Percentiles rank a stretch among this genome's conserved stretches.
Evolutionary conservation across 768 basidiomycete species (phyloP).

Genomic region (Lentinula lateritia): DNA sequence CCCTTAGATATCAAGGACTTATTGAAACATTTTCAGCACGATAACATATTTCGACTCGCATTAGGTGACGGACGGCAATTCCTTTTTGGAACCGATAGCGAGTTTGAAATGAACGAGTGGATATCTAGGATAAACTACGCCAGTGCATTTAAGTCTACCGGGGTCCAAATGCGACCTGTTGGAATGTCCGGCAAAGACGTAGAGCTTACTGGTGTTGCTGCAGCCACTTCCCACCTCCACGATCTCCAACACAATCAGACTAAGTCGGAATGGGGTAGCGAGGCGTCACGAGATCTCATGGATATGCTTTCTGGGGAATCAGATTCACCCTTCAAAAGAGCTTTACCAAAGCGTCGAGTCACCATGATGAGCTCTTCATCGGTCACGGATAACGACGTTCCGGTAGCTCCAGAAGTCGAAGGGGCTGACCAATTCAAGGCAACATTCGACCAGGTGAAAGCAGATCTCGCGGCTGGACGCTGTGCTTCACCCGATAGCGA

Average conservation of each 20-base stretch:
- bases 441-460: conserved; percentile 84
- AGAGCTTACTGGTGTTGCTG: conserved; percentile 77
- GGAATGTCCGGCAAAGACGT: conserved; percentile 67
- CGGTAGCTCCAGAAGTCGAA: conserved; percentile 50
- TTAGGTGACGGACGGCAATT: conserved; percentile 76
- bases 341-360: conserved; percentile 21
- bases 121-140: conserved; percentile 91
- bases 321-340: conserved; percentile 16
- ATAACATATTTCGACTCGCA: conserved; percentile 71
- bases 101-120: conserved; percentile 83
- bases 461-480: conserved; percentile 61
- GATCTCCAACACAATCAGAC: conserved; percentile 43
- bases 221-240: conserved; percentile 78
- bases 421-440: conserved; percentile 68
- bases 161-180: conserved; percentile 72
- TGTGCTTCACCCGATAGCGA: conserved; percentile 22
- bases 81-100: conserved; percentile 68
- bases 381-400: conserved; percentile 35
- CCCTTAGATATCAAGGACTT: neutral
- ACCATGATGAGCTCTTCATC: conserved; percentile 22
- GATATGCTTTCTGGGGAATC: conserved; percentile 31
- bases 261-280: conserved; percentile 37
- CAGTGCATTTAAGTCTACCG: conserved; percentile 82
- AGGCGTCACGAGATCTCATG: conserved; percentile 34
- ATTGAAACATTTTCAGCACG: conserved; percentile 37